Evolutionary conservation across 176 grass and related monocot genomes (phyloP), one percentile per base, ranked within the genome.

Genomic region (Dendrocalamus sinicus): DNA sequence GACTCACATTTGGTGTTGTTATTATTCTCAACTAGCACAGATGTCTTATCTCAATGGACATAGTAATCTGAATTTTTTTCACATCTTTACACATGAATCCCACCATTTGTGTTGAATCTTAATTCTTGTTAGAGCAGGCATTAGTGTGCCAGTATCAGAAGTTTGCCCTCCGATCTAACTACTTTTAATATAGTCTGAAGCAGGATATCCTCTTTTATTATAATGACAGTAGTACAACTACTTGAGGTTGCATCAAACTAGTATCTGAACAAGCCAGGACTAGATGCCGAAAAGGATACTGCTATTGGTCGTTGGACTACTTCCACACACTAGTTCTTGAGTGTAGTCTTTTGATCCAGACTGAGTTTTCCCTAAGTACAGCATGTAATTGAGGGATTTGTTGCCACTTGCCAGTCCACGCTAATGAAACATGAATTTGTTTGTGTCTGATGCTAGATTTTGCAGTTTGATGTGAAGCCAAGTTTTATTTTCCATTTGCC

Each of bases 161-260:
- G 26, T 75, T 64, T 64, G 60, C 47, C 8, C 12, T 43, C 6
- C 0, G 1, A 19, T n/a, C 17, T 51, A 45, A 39, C 12, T 35
- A 24, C 19, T 72, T 83, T 51, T 63, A 48, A 60, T 73, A 64
- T 75, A 65, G 8, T 60, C 60, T 65, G 28, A 84, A 74, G 8
- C 8, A 26, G 26, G 7, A 35, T 20, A 19, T 24, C 12, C 19
- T 74, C 22, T 22, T n/a, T 83, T 39, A 51, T 45, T 19, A 74
- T 24, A 51, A 84, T 51, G 64, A 39, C 19, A 23, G 1, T 4
- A 13, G 12, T 51, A 75, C 20, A 52, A 58, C 57, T 17, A 64
- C 41, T 39, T 41, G 35, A 81, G 47, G 47, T 8, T 23, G 19
- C 11, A 73, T 16, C 11, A 37, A 73, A 46, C 68, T 35, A 83